Evolutionary conservation across 768 basidiomycete genomes (phyloP).

Genomic region (Pulveroboletus sp.): DNA sequence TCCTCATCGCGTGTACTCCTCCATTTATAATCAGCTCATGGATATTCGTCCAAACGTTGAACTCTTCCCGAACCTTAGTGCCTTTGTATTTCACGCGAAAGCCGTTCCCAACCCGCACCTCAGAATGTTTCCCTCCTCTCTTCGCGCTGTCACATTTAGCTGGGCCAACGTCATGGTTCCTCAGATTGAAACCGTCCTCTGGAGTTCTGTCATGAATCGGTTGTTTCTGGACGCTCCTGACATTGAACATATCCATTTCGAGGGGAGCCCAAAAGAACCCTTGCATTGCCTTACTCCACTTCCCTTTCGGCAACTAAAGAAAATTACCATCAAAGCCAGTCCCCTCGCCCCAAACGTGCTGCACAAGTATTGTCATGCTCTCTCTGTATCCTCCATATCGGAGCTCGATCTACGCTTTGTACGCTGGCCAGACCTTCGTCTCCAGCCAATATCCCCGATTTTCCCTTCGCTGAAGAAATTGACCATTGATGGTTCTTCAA

Average conservation of each 20-base stretch:
- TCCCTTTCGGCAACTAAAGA: conserved; percentile 17
- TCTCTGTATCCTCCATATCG: conserved; percentile 15
- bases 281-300: conserved; percentile 12
- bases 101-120: conserved; percentile 4
- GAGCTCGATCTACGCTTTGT: conserved; percentile 24
- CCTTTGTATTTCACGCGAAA: conserved; percentile 17
- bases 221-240: conserved; percentile 17
- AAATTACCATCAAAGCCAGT: conserved; percentile 18
- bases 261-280: conserved; percentile 22
- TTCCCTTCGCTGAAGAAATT: conserved; percentile 21
- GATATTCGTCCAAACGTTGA: conserved; percentile 21
- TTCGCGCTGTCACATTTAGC: conserved; percentile 17
- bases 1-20: conserved; percentile 23
- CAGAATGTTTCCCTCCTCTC: conserved; percentile 21
- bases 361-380: conserved; percentile 21
- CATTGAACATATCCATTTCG: conserved; percentile 22
- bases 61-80: conserved; percentile 21
- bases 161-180: conserved; percentile 16
- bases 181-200: conserved; percentile 14
- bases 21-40: conserved; percentile 23
- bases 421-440: conserved; percentile 19
- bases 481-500: conserved; percentile 16
- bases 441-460: conserved; percentile 16
- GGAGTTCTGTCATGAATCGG: conserved; percentile 19
- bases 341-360: conserved; percentile 21